A percentile compares a stretch with the other conserved stretches of the same genome.
These are phyloP conservation scores for Porodaedalea pini DNA, from an alignment of 1,284 basidiomycete genomes.

Conservation along the genomic window DNA sequence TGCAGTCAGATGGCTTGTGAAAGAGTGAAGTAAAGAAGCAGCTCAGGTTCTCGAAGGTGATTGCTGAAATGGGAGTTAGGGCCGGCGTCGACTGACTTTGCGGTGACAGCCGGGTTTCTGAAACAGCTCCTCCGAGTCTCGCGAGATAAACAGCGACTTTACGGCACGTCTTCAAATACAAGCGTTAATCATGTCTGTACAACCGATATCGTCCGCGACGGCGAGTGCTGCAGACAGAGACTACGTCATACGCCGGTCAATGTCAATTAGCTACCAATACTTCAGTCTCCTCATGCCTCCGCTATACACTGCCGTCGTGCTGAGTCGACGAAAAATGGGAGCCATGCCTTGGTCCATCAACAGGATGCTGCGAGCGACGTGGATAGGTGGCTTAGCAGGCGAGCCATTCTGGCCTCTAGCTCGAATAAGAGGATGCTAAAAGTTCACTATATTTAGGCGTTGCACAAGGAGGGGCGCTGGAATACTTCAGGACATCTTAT, in stretches of 20 bases:
- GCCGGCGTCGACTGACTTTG: background rate
- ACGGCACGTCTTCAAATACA: no score
- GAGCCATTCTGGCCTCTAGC: background rate
- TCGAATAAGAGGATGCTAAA: background rate
- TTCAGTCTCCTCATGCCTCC: conserved; percentile 19
- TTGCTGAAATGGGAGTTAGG: background rate
- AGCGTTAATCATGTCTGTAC: conserved; percentile 8
- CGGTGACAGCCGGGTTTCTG: no score
- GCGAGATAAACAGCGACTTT: no score
- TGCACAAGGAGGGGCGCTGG: conserved; percentile 13
- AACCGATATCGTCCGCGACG: conserved; percentile 3
- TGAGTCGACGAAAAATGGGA: conserved; percentile 15
- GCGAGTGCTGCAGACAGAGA: conserved; percentile 21
- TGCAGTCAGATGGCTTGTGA: background rate
- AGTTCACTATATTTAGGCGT: background rate
- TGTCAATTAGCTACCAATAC: conserved; percentile 20
- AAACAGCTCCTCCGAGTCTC: no score
- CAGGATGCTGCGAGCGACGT: conserved; percentile 17
- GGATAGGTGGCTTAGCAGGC: conserved; percentile 18
- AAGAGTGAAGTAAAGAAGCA: background rate
- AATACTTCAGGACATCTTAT: conserved; percentile 14
- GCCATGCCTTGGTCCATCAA: conserved; percentile 18
- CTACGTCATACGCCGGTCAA: conserved; percentile 19
- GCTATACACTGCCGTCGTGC: conserved; percentile 12
- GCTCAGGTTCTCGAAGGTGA: background rate